These are phyloP conservation scores for thale cress (Arabidopsis thaliana) DNA, from an alignment of 345 rosid genomes.

Conservation along the genomic window DNA sequence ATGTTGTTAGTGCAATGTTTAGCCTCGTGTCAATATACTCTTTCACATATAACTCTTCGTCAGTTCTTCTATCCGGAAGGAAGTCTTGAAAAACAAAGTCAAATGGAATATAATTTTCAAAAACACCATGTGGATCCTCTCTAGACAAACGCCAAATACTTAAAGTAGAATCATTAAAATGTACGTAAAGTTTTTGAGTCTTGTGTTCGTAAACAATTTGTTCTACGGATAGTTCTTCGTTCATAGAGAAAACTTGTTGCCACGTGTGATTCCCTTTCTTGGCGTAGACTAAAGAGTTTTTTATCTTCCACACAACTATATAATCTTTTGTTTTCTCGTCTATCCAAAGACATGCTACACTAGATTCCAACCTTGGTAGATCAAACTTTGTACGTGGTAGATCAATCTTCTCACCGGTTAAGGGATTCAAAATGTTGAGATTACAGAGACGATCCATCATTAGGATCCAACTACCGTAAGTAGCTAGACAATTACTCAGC, in stretches of 20 bases:
- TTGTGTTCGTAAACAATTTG: background rate
- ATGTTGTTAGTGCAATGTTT: slow-evolving; percentile 4
- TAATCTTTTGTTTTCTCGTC: background rate
- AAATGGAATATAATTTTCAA: background rate
- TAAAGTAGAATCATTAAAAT: background rate
- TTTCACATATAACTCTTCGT: background rate
- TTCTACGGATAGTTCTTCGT: background rate
- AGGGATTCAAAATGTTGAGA: slow-evolving; percentile 20
- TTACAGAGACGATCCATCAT: slow-evolving; percentile 1
- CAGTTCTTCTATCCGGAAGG: background rate
- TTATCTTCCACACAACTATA: background rate
- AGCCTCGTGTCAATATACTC: slow-evolving; percentile 14
- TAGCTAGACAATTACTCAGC: too few relatives aligned
- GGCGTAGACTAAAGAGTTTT: too few relatives aligned
- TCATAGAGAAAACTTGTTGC: background rate
- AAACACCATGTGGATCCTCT: background rate
- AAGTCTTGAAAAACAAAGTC: background rate
- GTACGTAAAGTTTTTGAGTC: background rate
- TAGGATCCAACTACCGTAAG: background rate
- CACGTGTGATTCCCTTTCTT: slow-evolving; percentile 3
- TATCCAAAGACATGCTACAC: background rate
- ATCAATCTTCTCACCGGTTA: slow-evolving; percentile 16
- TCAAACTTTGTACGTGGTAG: background rate
- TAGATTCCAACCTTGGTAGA: too few relatives aligned
- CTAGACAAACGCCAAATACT: background rate